phyloP scores from a whole-genome alignment of 2,329 filamentous ascomycete genomes.

The Talaromyces sp. region DNA sequence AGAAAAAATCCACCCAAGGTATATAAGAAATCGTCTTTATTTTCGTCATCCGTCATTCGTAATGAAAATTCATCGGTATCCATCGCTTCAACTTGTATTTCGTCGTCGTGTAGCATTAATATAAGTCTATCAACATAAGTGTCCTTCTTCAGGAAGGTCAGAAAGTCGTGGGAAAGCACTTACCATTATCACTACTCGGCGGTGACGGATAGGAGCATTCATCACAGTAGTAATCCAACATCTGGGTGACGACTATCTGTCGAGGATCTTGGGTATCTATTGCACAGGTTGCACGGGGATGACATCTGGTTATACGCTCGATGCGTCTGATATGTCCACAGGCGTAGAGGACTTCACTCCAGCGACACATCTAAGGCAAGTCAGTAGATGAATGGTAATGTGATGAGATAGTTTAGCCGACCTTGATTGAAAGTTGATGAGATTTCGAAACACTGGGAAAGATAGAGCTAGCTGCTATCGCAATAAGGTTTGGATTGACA shows the following conservation, averaged over 20 bases:
- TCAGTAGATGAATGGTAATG: background rate
- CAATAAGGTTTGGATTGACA: background rate
- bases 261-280: slow-evolving; percentile 11
- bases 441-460: background rate
- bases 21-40: background rate
- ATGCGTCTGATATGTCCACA: slow-evolving; percentile 15
- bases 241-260: slow-evolving; percentile 7
- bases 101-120: background rate
- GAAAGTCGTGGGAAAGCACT: background rate
- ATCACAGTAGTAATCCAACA: slow-evolving; percentile 13
- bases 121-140: background rate
- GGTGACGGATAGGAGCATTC: slow-evolving; percentile 11
- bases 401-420: background rate
- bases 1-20: background rate
- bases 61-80: background rate
- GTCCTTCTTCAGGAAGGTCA: background rate
- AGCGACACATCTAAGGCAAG: slow-evolving; percentile 11
- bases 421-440: background rate
- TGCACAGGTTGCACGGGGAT: slow-evolving; percentile 10
- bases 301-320: slow-evolving; percentile 3
- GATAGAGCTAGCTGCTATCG: background rate
- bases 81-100: background rate
- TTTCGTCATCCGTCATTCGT: background rate
- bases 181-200: slow-evolving; percentile 12
- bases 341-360: slow-evolving; percentile 12